Base-by-base conservation (phyloP, 192 early-diverging fungal species). In the Mycoemilia scoparia region DNA sequence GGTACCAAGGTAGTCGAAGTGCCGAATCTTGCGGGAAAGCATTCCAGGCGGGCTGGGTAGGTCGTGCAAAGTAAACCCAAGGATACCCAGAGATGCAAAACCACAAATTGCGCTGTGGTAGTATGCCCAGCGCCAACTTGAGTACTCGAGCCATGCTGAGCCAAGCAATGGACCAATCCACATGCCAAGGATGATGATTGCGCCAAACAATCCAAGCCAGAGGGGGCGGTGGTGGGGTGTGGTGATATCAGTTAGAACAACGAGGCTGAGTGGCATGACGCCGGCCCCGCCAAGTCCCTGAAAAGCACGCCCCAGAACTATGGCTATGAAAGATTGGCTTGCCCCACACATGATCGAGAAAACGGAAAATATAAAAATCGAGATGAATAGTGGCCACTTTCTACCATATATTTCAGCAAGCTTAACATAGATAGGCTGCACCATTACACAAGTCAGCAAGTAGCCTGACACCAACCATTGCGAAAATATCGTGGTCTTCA, bases 391-490 rank as follows among this genome's bases (percentile, higher is more conserved):
- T 12, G 56, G 49, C 43, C 42, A 39, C 1, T 26, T 27, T 4
- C 60, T 55, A 3, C 67, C 67, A 51, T 73, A 77, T 40, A 79
- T 79, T 47, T 89, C 85, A 3, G 81, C 67, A 32, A 89, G 46
- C 44, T 81, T 87, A 6, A 84, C 87, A 64, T 87, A 89, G 1
- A 80, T 40, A 3, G 79, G 77, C 38, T 77, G 64, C 23, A 80
- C 64, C 24, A 82, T 61, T 0, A 80, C 80, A 20, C 64, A 62
- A 4, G 69, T 65, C 21, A 83, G 48, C 5, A 87, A 54, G 38
- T 81, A 87, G 4, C 66, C 48, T 1, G 73, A 77, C 10, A 76
- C 82, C 23, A 90, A 63, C 90, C 90, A 95, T 16, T 80, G 55
- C 23, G 82, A 72, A 34, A 71, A 61, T 14, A 66, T 51, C 11